Conservation (phyloP, 805 yeast genomes). For the Lipomyces anomalus region DNA sequence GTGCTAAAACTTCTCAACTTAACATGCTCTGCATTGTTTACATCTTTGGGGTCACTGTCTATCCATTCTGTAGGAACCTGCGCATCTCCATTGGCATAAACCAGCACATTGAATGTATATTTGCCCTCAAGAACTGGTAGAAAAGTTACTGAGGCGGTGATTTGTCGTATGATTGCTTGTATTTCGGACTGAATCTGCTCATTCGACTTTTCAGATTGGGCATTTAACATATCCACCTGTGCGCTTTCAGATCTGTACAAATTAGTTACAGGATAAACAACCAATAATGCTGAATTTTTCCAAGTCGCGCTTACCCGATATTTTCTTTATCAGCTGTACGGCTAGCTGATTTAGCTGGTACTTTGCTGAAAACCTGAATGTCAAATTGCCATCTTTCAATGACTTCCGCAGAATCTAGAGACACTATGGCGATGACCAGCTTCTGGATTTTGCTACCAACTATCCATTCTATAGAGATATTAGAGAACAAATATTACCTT, state of each 20-base stretch:
- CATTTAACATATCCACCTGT: too few relatives aligned
- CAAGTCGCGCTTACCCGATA: too few relatives aligned
- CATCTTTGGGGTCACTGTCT: constrained; percentile 60
- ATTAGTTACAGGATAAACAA: too few relatives aligned
- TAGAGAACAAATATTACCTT: not conserved
- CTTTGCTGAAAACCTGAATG: constrained; percentile 40
- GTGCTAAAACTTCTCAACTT: constrained; percentile 65
- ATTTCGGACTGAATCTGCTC: constrained; percentile 64
- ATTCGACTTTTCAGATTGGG: constrained; percentile 34
- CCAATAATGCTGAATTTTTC: too few relatives aligned
- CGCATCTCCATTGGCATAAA: constrained; percentile 60
- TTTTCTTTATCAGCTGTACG: not conserved
- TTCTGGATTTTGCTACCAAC: constrained; percentile 60
- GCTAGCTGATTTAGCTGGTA: not conserved
- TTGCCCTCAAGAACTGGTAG: constrained; percentile 65
- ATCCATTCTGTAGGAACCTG: constrained; percentile 79
- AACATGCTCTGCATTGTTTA: constrained; percentile 60
- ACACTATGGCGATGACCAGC: constrained; percentile 66
- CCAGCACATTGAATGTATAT: constrained; percentile 78
- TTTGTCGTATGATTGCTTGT: constrained; percentile 81
- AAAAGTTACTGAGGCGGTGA: constrained; percentile 81
- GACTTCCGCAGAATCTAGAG: constrained; percentile 58
- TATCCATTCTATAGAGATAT: constrained; percentile 50
- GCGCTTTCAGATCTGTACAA: too few relatives aligned
- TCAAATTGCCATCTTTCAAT: constrained; percentile 87